phyloP scores from a whole-genome alignment of 2,329 filamentous ascomycete species.

The Phoma sp. region DNA sequence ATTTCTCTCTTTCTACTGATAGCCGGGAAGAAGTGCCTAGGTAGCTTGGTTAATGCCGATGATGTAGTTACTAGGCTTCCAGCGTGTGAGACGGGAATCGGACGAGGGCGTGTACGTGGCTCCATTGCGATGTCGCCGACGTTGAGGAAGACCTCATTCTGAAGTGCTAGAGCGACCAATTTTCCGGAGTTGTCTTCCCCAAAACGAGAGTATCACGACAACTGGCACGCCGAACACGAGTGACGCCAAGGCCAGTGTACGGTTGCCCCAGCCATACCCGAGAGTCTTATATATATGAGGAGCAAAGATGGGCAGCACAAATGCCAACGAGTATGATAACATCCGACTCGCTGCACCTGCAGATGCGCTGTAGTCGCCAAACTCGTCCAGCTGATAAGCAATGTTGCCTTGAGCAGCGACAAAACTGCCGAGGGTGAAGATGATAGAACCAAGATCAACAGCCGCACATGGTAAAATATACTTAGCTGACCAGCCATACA shows the following conservation, averaged over 20 bases:
- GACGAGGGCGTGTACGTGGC: conserved; percentile 54
- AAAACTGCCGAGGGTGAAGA: not conserved
- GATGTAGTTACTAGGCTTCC: conserved; percentile 30
- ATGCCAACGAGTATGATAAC: conserved; percentile 28
- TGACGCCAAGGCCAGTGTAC: not conserved
- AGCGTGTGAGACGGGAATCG: conserved; percentile 40
- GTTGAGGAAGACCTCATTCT: conserved; percentile 70
- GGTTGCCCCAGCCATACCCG: conserved; percentile 18
- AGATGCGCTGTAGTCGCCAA: conserved; percentile 57
- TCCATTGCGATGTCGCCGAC: conserved; percentile 51
- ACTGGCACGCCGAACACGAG: not conserved
- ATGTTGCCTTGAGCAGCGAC: not conserved
- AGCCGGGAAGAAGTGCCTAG: conserved; percentile 51
- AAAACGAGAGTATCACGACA: no score
- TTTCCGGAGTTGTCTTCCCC: no score
- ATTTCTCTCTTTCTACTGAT: conserved; percentile 55
- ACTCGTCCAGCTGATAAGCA: not conserved
- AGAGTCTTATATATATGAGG: conserved; percentile 42
- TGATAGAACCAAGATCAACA: not conserved
- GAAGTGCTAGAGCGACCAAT: no score
- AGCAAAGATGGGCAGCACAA: conserved; percentile 47
- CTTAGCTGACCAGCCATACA: not conserved
- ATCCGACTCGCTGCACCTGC: conserved; percentile 58
- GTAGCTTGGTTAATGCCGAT: conserved; percentile 22
- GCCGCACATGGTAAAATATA: not conserved